Evolutionary conservation across 176 grass and related monocot species (phyloP).

Genomic region (Poa pratensis): DNA sequence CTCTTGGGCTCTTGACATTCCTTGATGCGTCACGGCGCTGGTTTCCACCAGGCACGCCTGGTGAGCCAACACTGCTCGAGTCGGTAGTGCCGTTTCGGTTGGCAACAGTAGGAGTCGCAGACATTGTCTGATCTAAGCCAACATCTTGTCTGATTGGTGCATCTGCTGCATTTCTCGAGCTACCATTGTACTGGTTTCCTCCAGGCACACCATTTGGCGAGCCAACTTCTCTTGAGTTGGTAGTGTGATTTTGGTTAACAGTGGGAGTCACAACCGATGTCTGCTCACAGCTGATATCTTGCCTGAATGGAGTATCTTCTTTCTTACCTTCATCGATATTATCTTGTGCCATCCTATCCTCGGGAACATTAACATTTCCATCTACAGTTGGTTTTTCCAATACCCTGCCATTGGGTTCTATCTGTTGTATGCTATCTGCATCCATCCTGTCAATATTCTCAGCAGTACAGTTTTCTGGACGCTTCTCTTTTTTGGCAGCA

Average conservation of each 20-base stretch:
- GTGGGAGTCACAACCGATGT: conserved; percentile 6
- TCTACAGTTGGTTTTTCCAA: conserved; percentile 32
- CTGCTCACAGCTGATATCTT: conserved; percentile 32
- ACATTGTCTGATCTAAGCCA: not conserved
- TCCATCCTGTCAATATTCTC: conserved; percentile 36
- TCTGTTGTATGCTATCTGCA: conserved; percentile 26
- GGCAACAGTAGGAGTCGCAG: not conserved
- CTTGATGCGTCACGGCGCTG: not conserved
- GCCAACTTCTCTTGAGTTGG: conserved; percentile 29
- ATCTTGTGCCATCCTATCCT: conserved; percentile 36
- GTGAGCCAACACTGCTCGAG: conserved; percentile 14
- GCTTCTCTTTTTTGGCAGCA: conserved; percentile 43
- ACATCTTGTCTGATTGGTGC: conserved; percentile 20
- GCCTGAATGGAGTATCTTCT: conserved; percentile 30
- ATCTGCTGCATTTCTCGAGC: conserved; percentile 36
- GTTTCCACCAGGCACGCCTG: conserved; percentile 1
- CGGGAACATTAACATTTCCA: conserved; percentile 36
- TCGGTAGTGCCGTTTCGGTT: not conserved
- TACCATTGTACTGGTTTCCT: conserved; percentile 34
- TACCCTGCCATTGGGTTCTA: conserved; percentile 10
- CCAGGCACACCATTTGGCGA: conserved; percentile 14
- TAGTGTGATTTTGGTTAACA: not conserved
- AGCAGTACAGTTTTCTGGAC: conserved; percentile 19
- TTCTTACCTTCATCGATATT: conserved; percentile 43
- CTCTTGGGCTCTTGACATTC: conserved; percentile 10